phyloP scores from a whole-genome alignment of 805 yeast species.

The Wickerhamiella hasegawae region DNA sequence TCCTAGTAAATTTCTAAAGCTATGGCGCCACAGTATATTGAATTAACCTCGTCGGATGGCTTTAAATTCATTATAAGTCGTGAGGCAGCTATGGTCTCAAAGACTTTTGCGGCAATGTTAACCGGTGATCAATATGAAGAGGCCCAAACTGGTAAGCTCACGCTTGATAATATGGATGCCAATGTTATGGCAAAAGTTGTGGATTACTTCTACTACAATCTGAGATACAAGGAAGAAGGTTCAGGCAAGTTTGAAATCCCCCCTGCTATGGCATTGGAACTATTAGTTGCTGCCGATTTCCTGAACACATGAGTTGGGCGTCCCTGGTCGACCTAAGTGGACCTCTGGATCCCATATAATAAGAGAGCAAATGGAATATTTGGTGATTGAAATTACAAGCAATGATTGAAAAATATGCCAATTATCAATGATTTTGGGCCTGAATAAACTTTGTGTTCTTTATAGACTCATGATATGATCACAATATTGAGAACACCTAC shows the following conservation, averaged over 20 bases:
- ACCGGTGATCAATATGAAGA: slow-evolving; percentile 35
- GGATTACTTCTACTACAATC: slow-evolving; percentile 67
- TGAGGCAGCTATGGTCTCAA: slow-evolving; percentile 64
- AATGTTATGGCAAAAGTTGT: slow-evolving; percentile 61
- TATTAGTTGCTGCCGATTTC: slow-evolving; percentile 85
- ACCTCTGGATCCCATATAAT: no score
- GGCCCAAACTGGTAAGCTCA: slow-evolving; percentile 38
- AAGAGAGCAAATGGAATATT: no score
- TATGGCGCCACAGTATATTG: slow-evolving; percentile 31
- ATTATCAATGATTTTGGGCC: no score
- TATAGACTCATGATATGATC: no score
- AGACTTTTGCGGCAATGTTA: slow-evolving; percentile 43
- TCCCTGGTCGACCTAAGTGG: not conserved
- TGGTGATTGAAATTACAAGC: no score
- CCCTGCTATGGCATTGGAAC: slow-evolving; percentile 82
- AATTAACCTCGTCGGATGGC: slow-evolving; percentile 60
- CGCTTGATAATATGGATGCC: slow-evolving; percentile 49
- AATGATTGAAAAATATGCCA: no score
- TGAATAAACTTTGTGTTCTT: no score
- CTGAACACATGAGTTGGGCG: slow-evolving; percentile 30
- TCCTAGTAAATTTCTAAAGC: no score
- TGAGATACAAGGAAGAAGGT: slow-evolving; percentile 34
- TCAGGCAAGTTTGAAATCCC: slow-evolving; percentile 60
- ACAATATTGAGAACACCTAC: no score
- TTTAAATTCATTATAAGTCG: slow-evolving; percentile 42